phyloP scores from a whole-genome alignment of 495 filamentous ascomycete species.

The Podospora bellae-mahoneyi region DNA sequence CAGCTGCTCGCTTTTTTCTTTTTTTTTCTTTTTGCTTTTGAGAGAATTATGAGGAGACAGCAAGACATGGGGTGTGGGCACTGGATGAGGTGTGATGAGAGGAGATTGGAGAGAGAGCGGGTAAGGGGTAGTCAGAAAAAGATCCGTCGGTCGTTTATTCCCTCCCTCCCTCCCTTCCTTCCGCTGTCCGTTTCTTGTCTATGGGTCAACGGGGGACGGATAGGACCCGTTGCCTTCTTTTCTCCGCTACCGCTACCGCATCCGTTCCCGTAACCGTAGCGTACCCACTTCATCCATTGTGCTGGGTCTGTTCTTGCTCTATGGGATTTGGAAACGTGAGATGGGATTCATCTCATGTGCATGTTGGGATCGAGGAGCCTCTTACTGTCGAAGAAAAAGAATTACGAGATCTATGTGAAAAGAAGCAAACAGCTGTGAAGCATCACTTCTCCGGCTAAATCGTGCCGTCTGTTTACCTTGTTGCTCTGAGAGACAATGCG shows the following conservation, averaged over 20 bases:
- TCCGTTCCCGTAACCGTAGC: neutral
- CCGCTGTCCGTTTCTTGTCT: neutral
- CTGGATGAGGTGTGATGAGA: neutral
- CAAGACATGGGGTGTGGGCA: neutral
- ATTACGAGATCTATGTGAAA: neutral
- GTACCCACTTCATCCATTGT: neutral
- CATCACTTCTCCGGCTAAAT: neutral
- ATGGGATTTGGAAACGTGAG: neutral
- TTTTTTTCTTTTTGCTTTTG: neutral
- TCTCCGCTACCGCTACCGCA: neutral
- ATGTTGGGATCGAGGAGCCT: neutral
- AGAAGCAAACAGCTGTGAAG: neutral
- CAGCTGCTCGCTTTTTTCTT: neutral
- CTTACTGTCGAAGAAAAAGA: neutral
- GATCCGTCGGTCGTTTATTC: neutral
- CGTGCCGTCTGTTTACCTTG: neutral
- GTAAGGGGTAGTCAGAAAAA: neutral
- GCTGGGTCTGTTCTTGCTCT: neutral
- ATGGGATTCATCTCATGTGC: neutral
- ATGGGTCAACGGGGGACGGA: neutral
- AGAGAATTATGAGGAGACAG: neutral
- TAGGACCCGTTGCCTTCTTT: neutral
- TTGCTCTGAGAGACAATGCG: neutral
- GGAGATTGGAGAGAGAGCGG: neutral
- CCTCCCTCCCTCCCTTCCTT: slow-evolving; percentile 4